A percentile compares a stretch with the other conserved stretches of the same genome.
These are phyloP conservation scores for Sambucus nigra DNA, from an alignment of 129 eudicot species.

Conservation along the genomic window DNA sequence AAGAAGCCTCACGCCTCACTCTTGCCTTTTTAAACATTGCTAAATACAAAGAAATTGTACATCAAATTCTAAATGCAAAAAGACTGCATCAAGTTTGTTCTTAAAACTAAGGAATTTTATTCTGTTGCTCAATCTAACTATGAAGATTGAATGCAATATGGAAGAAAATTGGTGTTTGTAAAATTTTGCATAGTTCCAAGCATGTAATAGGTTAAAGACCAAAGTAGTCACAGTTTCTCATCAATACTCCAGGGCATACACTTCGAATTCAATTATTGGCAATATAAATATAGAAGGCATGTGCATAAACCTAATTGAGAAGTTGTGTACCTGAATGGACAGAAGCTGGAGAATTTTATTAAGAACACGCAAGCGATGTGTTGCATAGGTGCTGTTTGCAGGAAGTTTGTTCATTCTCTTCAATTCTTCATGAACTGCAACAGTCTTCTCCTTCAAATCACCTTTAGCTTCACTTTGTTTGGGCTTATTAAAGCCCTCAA, in stretches of 20 bases:
- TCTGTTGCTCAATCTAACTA: too few relatives aligned
- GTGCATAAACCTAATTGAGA: neutral
- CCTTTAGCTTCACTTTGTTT: conserved; percentile 16
- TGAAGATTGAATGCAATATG: too few relatives aligned
- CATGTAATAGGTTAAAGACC: neutral
- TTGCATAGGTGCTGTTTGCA: conserved; percentile 52
- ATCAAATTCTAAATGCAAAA: too few relatives aligned
- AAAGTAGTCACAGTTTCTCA: neutral
- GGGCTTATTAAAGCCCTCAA: conserved; percentile 10
- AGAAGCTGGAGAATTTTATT: conserved; percentile 66
- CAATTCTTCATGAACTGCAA: conserved; percentile 56
- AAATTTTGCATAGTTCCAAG: too few relatives aligned
- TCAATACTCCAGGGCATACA: neutral
- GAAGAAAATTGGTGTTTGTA: too few relatives aligned
- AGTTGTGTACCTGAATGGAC: conserved; percentile 53
- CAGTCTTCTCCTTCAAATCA: conserved; percentile 46
- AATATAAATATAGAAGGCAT: neutral
- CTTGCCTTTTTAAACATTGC: too few relatives aligned
- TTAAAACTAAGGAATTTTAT: too few relatives aligned
- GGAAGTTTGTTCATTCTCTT: conserved; percentile 61
- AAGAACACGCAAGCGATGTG: conserved; percentile 67
- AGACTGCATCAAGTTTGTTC: too few relatives aligned
- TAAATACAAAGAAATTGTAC: too few relatives aligned
- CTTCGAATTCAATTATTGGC: neutral
- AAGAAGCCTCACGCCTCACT: too few relatives aligned